phyloP scores from a whole-genome alignment of 2,329 filamentous ascomycete species.

The Penicillium brevicompactum region DNA sequence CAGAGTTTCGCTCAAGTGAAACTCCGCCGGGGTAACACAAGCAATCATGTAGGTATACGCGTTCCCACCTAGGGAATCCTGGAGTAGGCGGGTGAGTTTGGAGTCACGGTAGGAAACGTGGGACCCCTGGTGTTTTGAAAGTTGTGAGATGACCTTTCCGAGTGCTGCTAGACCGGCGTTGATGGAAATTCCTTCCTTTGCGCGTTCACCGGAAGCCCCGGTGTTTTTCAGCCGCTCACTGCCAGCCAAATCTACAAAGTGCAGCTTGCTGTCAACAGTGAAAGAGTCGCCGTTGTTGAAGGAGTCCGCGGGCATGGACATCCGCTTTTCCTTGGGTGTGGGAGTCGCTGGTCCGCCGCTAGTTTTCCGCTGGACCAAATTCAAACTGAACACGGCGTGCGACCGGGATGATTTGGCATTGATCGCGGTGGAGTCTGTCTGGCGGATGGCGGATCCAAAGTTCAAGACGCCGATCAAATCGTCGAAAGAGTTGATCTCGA shows the following conservation, averaged over 20 bases:
- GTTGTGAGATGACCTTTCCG: conserved; percentile 96
- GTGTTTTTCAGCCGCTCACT: conserved; percentile 98
- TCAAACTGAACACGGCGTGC: conserved; percentile 94
- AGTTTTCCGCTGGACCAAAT: conserved; percentile 78
- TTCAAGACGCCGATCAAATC: conserved; percentile 87
- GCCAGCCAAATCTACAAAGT: conserved; percentile 96
- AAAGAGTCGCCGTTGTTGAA: conserved; percentile 69
- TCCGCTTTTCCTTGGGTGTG: conserved; percentile 73
- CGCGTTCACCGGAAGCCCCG: conserved; percentile 88
- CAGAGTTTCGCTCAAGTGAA: conserved; percentile 94
- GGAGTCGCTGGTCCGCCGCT: conserved; percentile 46
- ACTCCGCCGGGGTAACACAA: conserved; percentile 94
- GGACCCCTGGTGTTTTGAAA: conserved; percentile 81
- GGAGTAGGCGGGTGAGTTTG: conserved; percentile 89
- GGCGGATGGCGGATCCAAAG: conserved; percentile 89
- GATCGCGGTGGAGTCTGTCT: conserved; percentile 95
- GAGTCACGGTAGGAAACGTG: conserved; percentile 98
- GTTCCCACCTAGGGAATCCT: conserved; percentile 95
- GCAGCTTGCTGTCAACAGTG: conserved; percentile 95
- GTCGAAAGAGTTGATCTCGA: conserved; percentile 87
- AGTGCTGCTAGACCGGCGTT: conserved; percentile 93
- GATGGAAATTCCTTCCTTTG: conserved; percentile 96
- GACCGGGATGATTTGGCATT: conserved; percentile 98
- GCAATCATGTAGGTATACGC: conserved; percentile 99
- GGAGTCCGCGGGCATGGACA: conserved; percentile 81